A percentile compares a stretch with the other conserved stretches of the same genome.
These are phyloP conservation scores for Melastoma malabathricum DNA, from an alignment of 345 rosid species.

Conservation along the genomic window DNA sequence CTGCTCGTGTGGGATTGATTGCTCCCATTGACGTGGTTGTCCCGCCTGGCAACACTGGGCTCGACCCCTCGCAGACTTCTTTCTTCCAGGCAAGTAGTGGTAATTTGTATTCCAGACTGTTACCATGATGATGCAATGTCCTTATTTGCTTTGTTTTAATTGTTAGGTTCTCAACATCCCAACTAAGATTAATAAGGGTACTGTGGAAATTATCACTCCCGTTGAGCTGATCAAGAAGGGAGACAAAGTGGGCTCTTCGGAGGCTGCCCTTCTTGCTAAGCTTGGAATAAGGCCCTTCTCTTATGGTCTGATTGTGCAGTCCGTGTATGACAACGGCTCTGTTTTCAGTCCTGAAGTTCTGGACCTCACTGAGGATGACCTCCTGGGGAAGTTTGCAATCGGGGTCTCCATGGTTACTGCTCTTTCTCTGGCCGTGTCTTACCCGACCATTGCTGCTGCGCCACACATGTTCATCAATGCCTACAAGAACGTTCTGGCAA, in stretches of 20 bases:
- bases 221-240: slow-evolving; percentile 95
- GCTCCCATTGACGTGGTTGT: slow-evolving; percentile 92
- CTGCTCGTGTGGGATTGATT: slow-evolving; percentile 94
- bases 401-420: slow-evolving; percentile 70
- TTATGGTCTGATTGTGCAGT: slow-evolving; percentile 62
- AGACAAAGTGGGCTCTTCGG: slow-evolving; percentile 92
- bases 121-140: background rate
- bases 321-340: slow-evolving; percentile 74
- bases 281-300: slow-evolving; percentile 92
- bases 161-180: slow-evolving; percentile 79
- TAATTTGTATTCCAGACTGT: background rate
- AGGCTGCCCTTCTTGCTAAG: slow-evolving; percentile 81
- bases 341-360: slow-evolving; percentile 88
- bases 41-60: slow-evolving; percentile 94
- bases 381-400: slow-evolving; percentile 55
- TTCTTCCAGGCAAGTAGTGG: slow-evolving; percentile 60
- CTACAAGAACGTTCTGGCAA: slow-evolving; percentile 63
- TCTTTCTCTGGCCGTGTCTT: slow-evolving; percentile 60
- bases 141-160: background rate
- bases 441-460: slow-evolving; percentile 79
- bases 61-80: slow-evolving; percentile 94
- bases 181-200: slow-evolving; percentile 97
- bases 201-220: slow-evolving; percentile 86
- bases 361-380: slow-evolving; percentile 70
- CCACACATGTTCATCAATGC: slow-evolving; percentile 89